Evolutionary conservation across 176 grass and related monocot species (phyloP).

Genomic region (Raddia distichophylla): DNA sequence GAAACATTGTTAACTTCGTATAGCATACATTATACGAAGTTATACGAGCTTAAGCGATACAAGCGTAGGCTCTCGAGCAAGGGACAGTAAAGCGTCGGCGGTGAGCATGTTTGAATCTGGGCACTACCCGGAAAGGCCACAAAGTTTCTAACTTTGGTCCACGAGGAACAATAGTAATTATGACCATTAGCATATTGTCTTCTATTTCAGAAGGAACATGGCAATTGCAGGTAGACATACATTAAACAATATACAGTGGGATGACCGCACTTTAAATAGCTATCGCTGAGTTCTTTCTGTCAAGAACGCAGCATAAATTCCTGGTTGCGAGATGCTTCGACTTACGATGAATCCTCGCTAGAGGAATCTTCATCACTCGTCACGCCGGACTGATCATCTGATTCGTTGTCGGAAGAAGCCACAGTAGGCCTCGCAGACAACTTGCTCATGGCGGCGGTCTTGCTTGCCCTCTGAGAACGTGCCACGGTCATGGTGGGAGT

Average conservation of each 20-base stretch:
- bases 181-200: background rate
- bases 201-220: background rate
- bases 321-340: background rate
- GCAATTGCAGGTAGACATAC: background rate
- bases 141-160: background rate
- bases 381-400: constrained; percentile 39
- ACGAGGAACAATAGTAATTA: background rate
- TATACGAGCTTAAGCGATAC: too few species aligned
- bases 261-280: constrained; percentile 12
- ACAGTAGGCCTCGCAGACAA: constrained; percentile 43
- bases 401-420: constrained; percentile 44
- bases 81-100: too few species aligned
- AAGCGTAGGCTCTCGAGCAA: too few species aligned
- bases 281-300: constrained; percentile 17
- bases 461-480: constrained; percentile 81
- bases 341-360: constrained; percentile 27
- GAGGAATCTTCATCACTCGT: constrained; percentile 58
- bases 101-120: too few species aligned
- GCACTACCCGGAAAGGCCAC: background rate
- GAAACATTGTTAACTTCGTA: too few species aligned
- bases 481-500: constrained; percentile 48
- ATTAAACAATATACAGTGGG: constrained; percentile 1
- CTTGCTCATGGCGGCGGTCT: constrained; percentile 73
- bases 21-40: too few species aligned
- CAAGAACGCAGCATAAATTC: constrained; percentile 31